phyloP scores from a whole-genome alignment of 2,329 filamentous ascomycete species.

The Cladophialophora bantiana region DNA sequence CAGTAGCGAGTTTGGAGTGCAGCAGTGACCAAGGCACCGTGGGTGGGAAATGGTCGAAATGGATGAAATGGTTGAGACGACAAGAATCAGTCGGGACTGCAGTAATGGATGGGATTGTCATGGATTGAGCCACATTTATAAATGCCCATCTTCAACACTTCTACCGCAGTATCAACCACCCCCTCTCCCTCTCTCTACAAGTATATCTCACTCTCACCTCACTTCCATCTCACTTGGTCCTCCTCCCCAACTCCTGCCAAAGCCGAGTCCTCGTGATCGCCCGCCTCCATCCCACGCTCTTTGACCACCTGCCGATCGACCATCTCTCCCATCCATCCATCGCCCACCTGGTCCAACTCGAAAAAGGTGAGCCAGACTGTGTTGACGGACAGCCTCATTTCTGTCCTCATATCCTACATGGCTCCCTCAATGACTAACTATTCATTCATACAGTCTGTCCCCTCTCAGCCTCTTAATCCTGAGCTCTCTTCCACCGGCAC shows the following conservation, averaged over 20 bases:
- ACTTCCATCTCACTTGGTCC: background rate
- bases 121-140: background rate
- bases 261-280: conserved; percentile 8
- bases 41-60: background rate
- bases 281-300: conserved; percentile 2
- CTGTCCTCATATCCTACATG: background rate
- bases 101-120: background rate
- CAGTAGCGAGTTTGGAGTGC: conserved; percentile 9
- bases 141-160: background rate
- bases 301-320: background rate
- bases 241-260: background rate
- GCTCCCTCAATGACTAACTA: background rate
- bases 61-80: background rate
- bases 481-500: background rate
- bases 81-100: background rate
- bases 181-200: background rate
- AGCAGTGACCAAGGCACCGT: conserved; percentile 5
- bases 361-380: background rate
- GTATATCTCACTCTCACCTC: background rate
- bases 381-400: conserved; percentile 1
- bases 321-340: background rate
- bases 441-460: background rate
- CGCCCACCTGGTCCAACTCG: background rate
- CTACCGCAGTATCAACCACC: background rate
- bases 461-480: background rate